Conservation (phyloP, 768 basidiomycete species). For the Leccinellum luteum region DNA sequence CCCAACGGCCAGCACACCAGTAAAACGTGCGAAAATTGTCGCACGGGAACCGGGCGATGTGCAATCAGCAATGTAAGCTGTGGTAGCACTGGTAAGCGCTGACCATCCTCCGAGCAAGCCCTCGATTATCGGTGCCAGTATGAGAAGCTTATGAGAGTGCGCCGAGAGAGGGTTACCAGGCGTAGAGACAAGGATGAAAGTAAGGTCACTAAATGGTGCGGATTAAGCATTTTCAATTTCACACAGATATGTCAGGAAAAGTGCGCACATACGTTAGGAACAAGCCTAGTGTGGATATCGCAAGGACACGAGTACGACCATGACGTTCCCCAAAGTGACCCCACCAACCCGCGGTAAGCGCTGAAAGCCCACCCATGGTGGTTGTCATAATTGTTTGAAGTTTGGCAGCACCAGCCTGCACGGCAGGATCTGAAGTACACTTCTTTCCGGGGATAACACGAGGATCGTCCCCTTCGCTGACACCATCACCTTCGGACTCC, state of each 20-base stretch:
- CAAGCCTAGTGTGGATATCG: constrained; percentile 63
- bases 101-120: constrained; percentile 82
- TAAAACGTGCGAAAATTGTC: constrained; percentile 62
- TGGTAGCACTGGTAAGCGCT: constrained; percentile 58
- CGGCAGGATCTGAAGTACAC: constrained; percentile 49
- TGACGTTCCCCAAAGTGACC: constrained; percentile 72
- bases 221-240: background rate
- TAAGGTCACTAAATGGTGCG: constrained; percentile 56
- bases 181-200: constrained; percentile 76
- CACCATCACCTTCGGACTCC: constrained; percentile 26
- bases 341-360: constrained; percentile 86
- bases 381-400: constrained; percentile 79
- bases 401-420: constrained; percentile 66
- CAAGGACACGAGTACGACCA: constrained; percentile 75
- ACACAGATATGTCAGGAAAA: constrained; percentile 1
- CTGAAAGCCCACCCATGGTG: constrained; percentile 74
- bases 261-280: constrained; percentile 63
- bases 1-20: constrained; percentile 76
- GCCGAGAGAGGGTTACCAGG: constrained; percentile 54
- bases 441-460: constrained; percentile 35
- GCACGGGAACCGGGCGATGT: constrained; percentile 82
- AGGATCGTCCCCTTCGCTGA: constrained; percentile 38
- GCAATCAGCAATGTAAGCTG: constrained; percentile 70
- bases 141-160: constrained; percentile 71
- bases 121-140: constrained; percentile 76